These are phyloP conservation scores for Incumbomyces delicatus DNA, from an alignment of 2,329 filamentous ascomycete species.

Conservation along the genomic window DNA sequence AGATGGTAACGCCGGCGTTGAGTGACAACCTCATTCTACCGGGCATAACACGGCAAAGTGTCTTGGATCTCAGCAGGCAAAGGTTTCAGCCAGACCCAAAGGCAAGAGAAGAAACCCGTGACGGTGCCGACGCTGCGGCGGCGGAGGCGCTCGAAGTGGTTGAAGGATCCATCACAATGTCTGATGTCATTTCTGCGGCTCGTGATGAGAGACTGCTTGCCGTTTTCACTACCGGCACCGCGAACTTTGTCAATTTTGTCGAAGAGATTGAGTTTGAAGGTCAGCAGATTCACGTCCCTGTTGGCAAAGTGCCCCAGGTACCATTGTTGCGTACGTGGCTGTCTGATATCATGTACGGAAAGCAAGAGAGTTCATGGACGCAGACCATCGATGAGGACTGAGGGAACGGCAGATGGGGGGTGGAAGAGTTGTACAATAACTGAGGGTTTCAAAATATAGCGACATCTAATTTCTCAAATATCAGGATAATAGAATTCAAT, in stretches of 20 bases:
- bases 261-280: slow-evolving; percentile 17
- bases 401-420: too few species aligned
- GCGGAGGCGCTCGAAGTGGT: slow-evolving; percentile 55
- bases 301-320: background rate
- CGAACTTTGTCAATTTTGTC: slow-evolving; percentile 29
- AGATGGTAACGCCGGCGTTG: too few species aligned
- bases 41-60: too few species aligned
- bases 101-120: too few species aligned
- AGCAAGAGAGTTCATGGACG: background rate
- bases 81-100: too few species aligned
- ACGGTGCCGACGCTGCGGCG: too few species aligned
- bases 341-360: background rate
- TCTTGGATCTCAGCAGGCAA: too few species aligned
- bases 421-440: too few species aligned
- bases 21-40: too few species aligned
- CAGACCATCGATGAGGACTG: background rate
- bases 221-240: slow-evolving; percentile 78
- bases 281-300: background rate
- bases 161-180: slow-evolving; percentile 74
- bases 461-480: too few species aligned
- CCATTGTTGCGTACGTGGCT: background rate
- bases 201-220: slow-evolving; percentile 70
- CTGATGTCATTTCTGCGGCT: slow-evolving; percentile 62
- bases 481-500: too few species aligned
- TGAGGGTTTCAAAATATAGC: too few species aligned